These are phyloP conservation scores for Xylaria sp. DNA, from an alignment of 2,329 filamentous ascomycete species.

Conservation along the genomic window DNA sequence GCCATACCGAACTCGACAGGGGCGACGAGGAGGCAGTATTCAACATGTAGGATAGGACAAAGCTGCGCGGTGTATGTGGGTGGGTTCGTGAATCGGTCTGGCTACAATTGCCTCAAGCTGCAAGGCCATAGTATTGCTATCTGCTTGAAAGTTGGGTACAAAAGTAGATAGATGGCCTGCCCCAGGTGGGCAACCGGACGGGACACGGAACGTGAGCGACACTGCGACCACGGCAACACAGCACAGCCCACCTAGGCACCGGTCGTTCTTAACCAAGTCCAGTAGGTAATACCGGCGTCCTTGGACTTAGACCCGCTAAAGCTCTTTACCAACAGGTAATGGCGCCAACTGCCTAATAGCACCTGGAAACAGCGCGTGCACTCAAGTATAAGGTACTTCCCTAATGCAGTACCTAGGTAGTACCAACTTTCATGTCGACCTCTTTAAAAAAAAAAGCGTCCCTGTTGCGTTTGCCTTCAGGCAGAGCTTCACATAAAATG, in stretches of 20 bases:
- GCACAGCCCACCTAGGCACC: constrained; percentile 29
- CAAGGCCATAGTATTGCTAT: constrained; percentile 32
- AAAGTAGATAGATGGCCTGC: too few species aligned
- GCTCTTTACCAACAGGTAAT: background rate
- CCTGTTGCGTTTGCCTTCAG: background rate
- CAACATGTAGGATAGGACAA: constrained; percentile 41
- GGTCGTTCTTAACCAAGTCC: background rate
- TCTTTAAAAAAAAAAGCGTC: background rate
- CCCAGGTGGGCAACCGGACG: background rate
- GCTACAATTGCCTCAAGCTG: constrained; percentile 23
- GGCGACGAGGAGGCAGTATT: constrained; percentile 31
- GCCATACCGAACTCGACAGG: constrained; percentile 68
- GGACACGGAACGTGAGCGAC: constrained; percentile 1
- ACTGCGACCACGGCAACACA: constrained; percentile 19
- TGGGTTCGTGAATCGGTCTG: constrained; percentile 23
- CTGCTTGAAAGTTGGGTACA: background rate
- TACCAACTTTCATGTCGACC: background rate
- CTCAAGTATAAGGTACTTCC: background rate
- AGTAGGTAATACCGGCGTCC: constrained; percentile 13
- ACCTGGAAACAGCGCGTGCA: background rate
- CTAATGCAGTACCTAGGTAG: background rate
- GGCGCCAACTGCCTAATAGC: background rate
- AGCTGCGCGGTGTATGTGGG: constrained; percentile 20
- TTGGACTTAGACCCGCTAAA: constrained; percentile 9
- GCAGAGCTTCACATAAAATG: background rate